Evolutionary conservation across 2,329 filamentous ascomycete genomes (phyloP), one percentile per base, ranked within the genome.

Genomic region (Calonectria pauciramosa): DNA sequence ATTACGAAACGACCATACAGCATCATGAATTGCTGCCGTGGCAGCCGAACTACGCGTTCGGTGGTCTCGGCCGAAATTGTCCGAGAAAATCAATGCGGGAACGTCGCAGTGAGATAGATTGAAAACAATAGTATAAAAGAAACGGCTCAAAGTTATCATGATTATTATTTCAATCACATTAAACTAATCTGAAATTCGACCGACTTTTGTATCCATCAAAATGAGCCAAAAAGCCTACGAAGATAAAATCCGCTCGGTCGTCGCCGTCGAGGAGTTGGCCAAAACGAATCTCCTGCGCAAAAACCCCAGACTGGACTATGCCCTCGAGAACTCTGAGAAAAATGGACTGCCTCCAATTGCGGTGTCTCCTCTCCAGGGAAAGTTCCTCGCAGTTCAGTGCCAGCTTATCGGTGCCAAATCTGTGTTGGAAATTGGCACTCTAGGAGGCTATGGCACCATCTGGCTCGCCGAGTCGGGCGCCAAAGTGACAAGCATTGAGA

Each of bases 401-500:
- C 41, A 64, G 16, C 36, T 64, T 8, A 64, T 64, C 23, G 59
- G 36, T 18, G 59, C 59, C 8, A 64, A 47, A 23, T 64, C 59
- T n/a, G 59, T 64, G 1, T 23, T 64, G 9, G 59, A 64, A 44
- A 64, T 64, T 16, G 59, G 59, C 8, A 64, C 59, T 20, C 36
- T 64, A 4, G 59, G 59, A 18, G 59, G 59, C 0, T 63, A 63
- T 13, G 36, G 59, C 23, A 63, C 59, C 7, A 63, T 63, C 38
- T 63, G 59, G 59, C 23, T 63, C 23, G 59, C 54, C 7, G 32
- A 63, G n/a, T 26, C 54, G 14, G 26, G 73, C 0, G 73, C 73
- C 23, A 73, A 75, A 67, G 86, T 91, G 20, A 90, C 88, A 0
- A 90, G 85, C 63, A 85, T 92, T 63, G 90, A 92, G 77, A 84